Conservation (phyloP, 108 stramenopile genomes). For the Thalassiosira profunda region DNA sequence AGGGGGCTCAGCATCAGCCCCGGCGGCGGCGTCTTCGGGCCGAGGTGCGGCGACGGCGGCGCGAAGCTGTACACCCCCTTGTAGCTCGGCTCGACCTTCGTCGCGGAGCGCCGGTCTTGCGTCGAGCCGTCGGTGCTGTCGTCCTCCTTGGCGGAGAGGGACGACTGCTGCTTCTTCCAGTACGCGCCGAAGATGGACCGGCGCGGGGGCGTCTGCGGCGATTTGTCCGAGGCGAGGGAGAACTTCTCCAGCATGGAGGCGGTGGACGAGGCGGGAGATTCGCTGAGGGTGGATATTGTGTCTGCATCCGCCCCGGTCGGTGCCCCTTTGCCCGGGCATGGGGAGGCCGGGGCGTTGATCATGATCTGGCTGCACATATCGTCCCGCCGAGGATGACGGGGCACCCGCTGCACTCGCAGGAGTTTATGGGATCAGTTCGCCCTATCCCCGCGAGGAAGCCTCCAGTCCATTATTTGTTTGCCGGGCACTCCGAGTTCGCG, state of each 20-base stretch:
- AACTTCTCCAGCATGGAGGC: constrained; percentile 34
- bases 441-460: too few species aligned
- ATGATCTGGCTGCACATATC: too few species aligned
- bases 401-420: too few species aligned
- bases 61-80: constrained; percentile 31
- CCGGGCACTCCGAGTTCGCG: too few species aligned
- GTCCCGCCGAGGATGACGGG: too few species aligned
- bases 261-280: too few species aligned
- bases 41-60: constrained; percentile 20
- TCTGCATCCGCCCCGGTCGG: too few species aligned
- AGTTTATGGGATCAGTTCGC: too few species aligned
- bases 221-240: neutral
- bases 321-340: too few species aligned
- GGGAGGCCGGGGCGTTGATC: too few species aligned
- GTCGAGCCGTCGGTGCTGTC: constrained; percentile 4
- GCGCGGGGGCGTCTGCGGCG: constrained; percentile 5
- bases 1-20: constrained; percentile 5
- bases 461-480: too few species aligned
- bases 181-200: constrained; percentile 29
- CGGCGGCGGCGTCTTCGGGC: constrained; percentile 5
- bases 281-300: too few species aligned
- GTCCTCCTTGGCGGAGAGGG: constrained; percentile 22
- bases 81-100: constrained; percentile 34
- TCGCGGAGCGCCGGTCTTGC: neutral
- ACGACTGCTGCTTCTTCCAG: constrained; percentile 29